Base-by-base conservation (phyloP, 139 green algal species). In the Edaphochlamys debaryana region DNA sequence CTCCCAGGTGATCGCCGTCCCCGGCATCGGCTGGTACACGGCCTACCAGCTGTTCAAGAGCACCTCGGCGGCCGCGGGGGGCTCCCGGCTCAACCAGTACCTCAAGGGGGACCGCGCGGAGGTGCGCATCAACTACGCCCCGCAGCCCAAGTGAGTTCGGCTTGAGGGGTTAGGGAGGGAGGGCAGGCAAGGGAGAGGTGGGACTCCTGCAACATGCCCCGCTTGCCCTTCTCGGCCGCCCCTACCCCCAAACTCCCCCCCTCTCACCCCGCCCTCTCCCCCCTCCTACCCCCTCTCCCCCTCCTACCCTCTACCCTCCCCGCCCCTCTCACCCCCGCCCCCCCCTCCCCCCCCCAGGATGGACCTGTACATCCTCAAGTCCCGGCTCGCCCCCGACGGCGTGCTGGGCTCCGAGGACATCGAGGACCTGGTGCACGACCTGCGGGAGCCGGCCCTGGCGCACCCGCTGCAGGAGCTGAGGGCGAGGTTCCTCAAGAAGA, bases 11-110 rank as follows among this genome's bases (percentile, higher is more conserved):
- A n/a, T 80, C 3, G 82, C 78, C 0, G 77, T 88, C 0, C 87
- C 87, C 13, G 87, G 87, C 42, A 72, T 82, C 36, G 87, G 87
- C 64, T 90, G 87, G 87, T 90, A 74, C 75, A 82, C 75, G 19
- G 75, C 75, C 19, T 82, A 82, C 32, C 82, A 88, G 87, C 64
- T 90, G 70, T 90, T 88, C 87, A 90, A 90, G 82, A 71, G 48
- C 79, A 85, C 79, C 38, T 71, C 52, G 7, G 79, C 64, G 3
- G 82, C 58, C 7, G 60, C 83, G n/a, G 86, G 86, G 32, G 86
- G 79, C 38, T 66, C 67, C 23, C 82, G 87, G 7, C 87, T 90
- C 42, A 88, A 87, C 37, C 29, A 52, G 19, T 90, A 90, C 79
- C 70, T 90, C 48, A 84, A 78, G 80, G 30, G 9, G 13, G 54